Percentiles rank a stretch among this genome's conserved stretches.
Evolutionary conservation across 176 grass and related monocot species (phyloP).

Genomic region (Musa beccarii): DNA sequence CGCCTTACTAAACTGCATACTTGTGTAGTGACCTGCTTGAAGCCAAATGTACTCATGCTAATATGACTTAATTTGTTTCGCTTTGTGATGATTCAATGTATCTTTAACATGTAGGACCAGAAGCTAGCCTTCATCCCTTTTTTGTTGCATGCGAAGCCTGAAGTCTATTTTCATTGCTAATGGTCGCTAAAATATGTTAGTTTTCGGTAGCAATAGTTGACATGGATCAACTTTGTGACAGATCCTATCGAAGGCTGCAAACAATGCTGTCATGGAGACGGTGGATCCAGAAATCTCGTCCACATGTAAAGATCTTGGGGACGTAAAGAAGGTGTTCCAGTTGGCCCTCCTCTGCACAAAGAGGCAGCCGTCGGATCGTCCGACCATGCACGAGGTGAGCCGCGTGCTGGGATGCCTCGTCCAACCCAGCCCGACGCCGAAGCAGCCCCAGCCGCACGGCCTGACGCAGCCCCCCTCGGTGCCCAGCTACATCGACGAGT

Average conservation of each 20-base stretch:
- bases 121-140: no score
- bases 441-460: slow-evolving; percentile 19
- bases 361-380: slow-evolving; percentile 60
- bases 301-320: slow-evolving; percentile 63
- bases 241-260: slow-evolving; percentile 61
- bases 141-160: no score
- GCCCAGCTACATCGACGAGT: slow-evolving; percentile 60
- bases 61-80: no score
- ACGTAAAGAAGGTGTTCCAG: slow-evolving; percentile 82
- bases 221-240: slow-evolving; percentile 6
- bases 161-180: no score
- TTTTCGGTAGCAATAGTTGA: no score
- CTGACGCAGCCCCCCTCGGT: neutral
- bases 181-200: no score
- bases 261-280: slow-evolving; percentile 84
- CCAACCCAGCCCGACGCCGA: slow-evolving; percentile 25
- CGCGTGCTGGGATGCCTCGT: slow-evolving; percentile 57
- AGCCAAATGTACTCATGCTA: no score
- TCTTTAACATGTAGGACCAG: no score
- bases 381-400: slow-evolving; percentile 85
- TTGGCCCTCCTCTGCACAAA: slow-evolving; percentile 84
- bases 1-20: neutral
- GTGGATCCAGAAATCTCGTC: slow-evolving; percentile 53
- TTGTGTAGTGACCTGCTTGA: no score
- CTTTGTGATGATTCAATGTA: no score